Evolutionary conservation across 805 yeast species (phyloP), one percentile per base, ranked within the genome.

Genomic region (Starmerella sirachaensis): DNA sequence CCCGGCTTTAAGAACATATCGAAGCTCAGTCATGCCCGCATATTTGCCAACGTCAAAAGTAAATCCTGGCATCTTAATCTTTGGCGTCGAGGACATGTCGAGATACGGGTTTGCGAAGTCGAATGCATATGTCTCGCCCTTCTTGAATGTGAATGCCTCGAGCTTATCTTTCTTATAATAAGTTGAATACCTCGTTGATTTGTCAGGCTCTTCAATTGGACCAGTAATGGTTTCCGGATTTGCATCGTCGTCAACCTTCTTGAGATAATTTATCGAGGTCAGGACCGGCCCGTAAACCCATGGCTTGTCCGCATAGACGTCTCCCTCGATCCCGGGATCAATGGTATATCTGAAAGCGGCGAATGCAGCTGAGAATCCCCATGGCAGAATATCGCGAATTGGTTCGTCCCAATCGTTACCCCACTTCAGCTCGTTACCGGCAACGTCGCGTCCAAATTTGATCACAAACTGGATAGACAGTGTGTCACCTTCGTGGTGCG

Each of bases 321-420:
- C 83, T 4, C 78, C 80, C 22, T 65, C 69, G 8, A 76, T 72
- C 17, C 78, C 70, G n/a, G 77, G 76, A 52, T 74, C 79, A 31
- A 78, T 68, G 44, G 66, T 62, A 62, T 68, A 62, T 31, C 68
- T 67, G 61, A 76, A 77, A 23, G 75, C 57, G 41, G 65, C 64
- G 46, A 73, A 60, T 0, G 80, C 83, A 1, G 71, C 55, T 4
- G 72, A 62, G 20, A 64, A 61, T 4, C 74, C 73, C 53, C 62
- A 62, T 3, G 85, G 85, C 9, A 78, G 63, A 37, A 63, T 63
- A 33, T 74, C 74, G 22, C 66, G 59, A 22, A 78, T 67, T 0
- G 81, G 76, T n/a, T 61, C 52, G 8, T 66, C 70, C 52, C 75
- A 74, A 49, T 78, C 84, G 51, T 78, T 78, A 1, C 85, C 85